A percentile compares a stretch with the other conserved stretches of the same genome.
Conservation (phyloP, 805 yeast species). For the Teunomyces funiuensis region DNA sequence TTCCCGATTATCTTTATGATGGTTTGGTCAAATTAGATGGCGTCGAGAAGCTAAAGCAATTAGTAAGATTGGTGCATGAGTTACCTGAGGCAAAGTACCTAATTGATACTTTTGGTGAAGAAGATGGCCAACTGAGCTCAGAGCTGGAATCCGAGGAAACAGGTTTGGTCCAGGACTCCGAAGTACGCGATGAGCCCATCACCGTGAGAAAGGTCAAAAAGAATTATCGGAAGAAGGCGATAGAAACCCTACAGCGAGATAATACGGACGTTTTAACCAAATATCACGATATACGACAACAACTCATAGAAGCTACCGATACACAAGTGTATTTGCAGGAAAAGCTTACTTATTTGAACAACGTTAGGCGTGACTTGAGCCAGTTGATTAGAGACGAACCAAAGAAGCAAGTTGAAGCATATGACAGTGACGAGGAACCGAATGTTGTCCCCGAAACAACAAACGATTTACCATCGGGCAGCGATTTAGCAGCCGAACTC, state of each 20-base stretch:
- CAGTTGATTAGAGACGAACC: constrained; percentile 2
- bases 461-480: not conserved
- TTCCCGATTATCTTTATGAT: constrained; percentile 20
- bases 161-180: constrained; percentile 1
- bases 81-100: constrained; percentile 37
- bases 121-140: not conserved
- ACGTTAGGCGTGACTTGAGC: constrained; percentile 11
- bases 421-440: constrained; percentile 24
- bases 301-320: constrained; percentile 17
- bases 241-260: not conserved
- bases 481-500: constrained; percentile 18
- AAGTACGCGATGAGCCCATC: not conserved
- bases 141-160: constrained; percentile 9
- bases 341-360: constrained; percentile 28
- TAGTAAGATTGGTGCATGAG: constrained; percentile 25
- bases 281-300: constrained; percentile 20
- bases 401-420: constrained; percentile 3
- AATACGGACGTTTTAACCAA: constrained; percentile 8
- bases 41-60: constrained; percentile 16
- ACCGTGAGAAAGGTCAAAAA: not conserved
- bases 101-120: constrained; percentile 13
- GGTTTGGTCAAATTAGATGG: constrained; percentile 12
- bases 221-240: not conserved
- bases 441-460: not conserved
- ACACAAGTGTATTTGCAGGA: constrained; percentile 26